phyloP scores from a whole-genome alignment of 1,284 basidiomycete genomes.

The Apiotrichum porosum region DNA sequence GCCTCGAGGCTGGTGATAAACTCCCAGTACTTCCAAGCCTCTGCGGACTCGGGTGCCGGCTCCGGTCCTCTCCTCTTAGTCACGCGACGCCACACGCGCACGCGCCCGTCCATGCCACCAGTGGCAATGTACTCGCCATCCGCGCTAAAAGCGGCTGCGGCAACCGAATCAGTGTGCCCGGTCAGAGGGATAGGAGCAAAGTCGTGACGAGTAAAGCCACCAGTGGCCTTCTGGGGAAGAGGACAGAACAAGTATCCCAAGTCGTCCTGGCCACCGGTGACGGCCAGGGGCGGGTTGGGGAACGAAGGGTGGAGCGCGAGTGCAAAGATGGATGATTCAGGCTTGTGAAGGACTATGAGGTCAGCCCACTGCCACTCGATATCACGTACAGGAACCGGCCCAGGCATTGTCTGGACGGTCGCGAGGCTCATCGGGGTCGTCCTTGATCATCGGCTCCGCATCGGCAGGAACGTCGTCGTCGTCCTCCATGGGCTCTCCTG shows the following conservation, averaged over 20 bases:
- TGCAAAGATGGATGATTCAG: constrained; percentile 68
- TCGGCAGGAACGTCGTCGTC: constrained; percentile 37
- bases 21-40: constrained; percentile 74
- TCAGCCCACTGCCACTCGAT: neutral
- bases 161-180: constrained; percentile 90
- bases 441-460: constrained; percentile 29
- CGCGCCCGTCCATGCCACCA: constrained; percentile 94
- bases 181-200: constrained; percentile 75
- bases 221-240: constrained; percentile 22
- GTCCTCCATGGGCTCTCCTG: constrained; percentile 51
- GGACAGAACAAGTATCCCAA: constrained; percentile 75
- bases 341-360: constrained; percentile 40
- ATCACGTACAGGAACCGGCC: constrained; percentile 23
- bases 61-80: constrained; percentile 3
- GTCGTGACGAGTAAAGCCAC: constrained; percentile 55
- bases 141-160: constrained; percentile 68
- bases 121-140: constrained; percentile 91
- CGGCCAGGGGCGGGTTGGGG: constrained; percentile 76
- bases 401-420: constrained; percentile 23
- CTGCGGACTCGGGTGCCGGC: constrained; percentile 4
- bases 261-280: constrained; percentile 93
- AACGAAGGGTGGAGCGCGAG: constrained; percentile 66
- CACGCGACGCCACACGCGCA: constrained; percentile 83
- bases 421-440: constrained; percentile 17
- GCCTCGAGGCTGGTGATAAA: constrained; percentile 89